phyloP scores from a whole-genome alignment of 2,329 filamentous ascomycete species.

The Pseudogymnoascus sp. region DNA sequence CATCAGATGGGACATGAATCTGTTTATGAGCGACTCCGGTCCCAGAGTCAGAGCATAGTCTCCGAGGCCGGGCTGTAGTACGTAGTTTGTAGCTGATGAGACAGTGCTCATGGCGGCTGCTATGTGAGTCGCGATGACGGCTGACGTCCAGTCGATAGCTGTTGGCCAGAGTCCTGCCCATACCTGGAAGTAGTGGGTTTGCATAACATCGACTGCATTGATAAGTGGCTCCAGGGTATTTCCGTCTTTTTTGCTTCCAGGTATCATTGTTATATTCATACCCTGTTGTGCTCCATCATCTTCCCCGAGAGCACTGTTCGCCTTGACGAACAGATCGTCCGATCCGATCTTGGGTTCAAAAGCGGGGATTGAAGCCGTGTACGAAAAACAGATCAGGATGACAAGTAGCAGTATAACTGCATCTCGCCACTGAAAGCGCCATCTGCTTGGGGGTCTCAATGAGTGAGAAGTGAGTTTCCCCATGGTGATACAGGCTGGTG shows the following conservation, averaged over 20 bases:
- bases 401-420: not conserved
- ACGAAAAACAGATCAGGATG: not conserved
- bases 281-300: not conserved
- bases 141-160: constrained; percentile 89
- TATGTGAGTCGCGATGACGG: constrained; percentile 72
- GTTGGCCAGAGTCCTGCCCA: constrained; percentile 76
- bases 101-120: constrained; percentile 65
- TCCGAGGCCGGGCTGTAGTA: constrained; percentile 13
- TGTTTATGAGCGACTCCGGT: constrained; percentile 72
- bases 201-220: constrained; percentile 63
- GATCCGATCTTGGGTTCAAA: not conserved
- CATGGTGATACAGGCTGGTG: not conserved
- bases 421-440: not conserved
- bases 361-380: not conserved
- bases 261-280: constrained; percentile 1
- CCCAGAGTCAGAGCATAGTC: constrained; percentile 28
- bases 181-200: constrained; percentile 66
- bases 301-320: not conserved
- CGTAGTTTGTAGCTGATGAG: constrained; percentile 47
- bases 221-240: constrained; percentile 28
- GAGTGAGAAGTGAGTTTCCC: not conserved
- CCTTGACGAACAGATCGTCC: not conserved
- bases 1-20: constrained; percentile 67
- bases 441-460: not conserved
- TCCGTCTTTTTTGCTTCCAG: constrained; percentile 4